Evolutionary conservation across 352 stramenopile species (phyloP).

Genomic region (Phytophthora quininea): DNA sequence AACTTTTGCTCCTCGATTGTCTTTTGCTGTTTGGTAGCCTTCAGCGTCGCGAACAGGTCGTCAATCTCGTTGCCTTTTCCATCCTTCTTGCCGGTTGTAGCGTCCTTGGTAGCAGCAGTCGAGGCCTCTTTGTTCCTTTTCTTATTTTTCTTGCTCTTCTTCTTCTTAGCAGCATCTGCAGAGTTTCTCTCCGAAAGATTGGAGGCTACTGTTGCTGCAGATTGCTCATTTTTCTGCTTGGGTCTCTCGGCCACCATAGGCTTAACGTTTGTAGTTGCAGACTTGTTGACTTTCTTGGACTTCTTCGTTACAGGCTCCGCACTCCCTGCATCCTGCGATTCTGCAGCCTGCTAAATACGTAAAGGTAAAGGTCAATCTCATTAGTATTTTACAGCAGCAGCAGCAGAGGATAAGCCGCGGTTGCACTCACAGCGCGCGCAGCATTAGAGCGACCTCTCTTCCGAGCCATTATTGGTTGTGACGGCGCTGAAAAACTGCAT

Average conservation of each 20-base stretch:
- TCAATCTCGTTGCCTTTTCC: conserved; percentile 63
- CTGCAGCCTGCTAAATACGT: conserved; percentile 7
- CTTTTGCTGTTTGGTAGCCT: conserved; percentile 79
- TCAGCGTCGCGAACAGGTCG: conserved; percentile 78
- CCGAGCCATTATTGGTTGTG: conserved; percentile 31
- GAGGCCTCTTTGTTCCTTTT: conserved; percentile 28
- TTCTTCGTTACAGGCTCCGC: conserved; percentile 17
- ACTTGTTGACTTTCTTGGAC: conserved; percentile 36
- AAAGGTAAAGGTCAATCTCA: conserved; percentile 4
- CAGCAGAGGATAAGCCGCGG: background rate
- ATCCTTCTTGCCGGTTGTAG: conserved; percentile 28
- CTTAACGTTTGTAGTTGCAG: conserved; percentile 9
- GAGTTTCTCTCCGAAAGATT: background rate
- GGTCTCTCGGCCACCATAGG: conserved; percentile 9
- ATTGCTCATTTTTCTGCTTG: background rate
- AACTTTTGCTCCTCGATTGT: conserved; percentile 61
- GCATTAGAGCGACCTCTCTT: conserved; percentile 26
- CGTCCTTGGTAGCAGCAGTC: background rate
- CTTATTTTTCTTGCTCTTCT: conserved; percentile 68
- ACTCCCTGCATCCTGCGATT: conserved; percentile 1
- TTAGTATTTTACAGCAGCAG: conserved; percentile 11
- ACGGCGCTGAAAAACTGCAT: background rate
- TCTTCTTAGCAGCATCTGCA: conserved; percentile 34
- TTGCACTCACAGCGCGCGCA: conserved; percentile 21
- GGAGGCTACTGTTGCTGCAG: background rate